Base-by-base conservation (phyloP, 371 early-diverging fungal species). In the Mortierella sp. region DNA sequence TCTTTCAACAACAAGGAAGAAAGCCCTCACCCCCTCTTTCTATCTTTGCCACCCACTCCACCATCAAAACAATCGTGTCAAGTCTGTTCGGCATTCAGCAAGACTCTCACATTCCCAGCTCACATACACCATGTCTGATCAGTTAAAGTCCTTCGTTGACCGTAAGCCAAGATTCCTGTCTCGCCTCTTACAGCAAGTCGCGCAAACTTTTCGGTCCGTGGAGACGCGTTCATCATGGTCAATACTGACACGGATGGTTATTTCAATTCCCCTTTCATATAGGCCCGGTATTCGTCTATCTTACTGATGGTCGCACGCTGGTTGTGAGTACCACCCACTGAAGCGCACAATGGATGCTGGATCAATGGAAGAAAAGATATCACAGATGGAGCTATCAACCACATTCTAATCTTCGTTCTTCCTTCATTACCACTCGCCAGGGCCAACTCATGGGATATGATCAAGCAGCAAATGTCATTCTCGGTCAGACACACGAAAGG, bases 291-390 rank as follows among this genome's bases (percentile, higher is more conserved):
- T 74, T 67, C 28, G 74, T 74, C 13, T 74, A 54, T 22, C 54
- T 74, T 21, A 67, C 68, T n/a, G 74, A 74, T 43, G 74, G 74
- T 16, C 59, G 74, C 25, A 67, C 74, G 17, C 63, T 74, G n/a
- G 64, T 74, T 21, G 74, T 74, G 60, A 27, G 74, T 71, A 28
- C n/a, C 28, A 22, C 6, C 6, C 8, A 4, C 7, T 45, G 24
- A 22, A 1, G 27, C 47, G 21, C 47, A 4, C 48, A 6, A 19
- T 21, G 24, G 44, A 16, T 3, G 44, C 19, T 14, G 16, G 19
- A 49, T 49, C 14, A 27, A 46, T 46, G 47, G 47, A 47, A 17
- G 22, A 47, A 22, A 17, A 2, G n/a, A 21, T n/a, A 17, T 44
- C n/a, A 13, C 16, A 21, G 16, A 19, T 7, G 24, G 22, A 6